These are phyloP conservation scores for Nephromyces sp. DNA, from an alignment of 169 alveolate species.

Conservation along the genomic window DNA sequence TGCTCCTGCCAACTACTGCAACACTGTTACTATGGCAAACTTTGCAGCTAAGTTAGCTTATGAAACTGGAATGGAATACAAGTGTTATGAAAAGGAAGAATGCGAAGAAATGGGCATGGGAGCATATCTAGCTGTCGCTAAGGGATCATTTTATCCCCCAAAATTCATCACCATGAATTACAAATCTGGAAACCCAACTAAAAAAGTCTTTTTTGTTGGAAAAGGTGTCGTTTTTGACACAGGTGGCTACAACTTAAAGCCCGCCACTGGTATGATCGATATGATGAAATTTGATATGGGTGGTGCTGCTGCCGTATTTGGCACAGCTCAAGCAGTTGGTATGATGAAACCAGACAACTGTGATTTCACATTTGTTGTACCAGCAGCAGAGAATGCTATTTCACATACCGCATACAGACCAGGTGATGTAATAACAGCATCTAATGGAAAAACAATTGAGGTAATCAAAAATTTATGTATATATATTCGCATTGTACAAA, in stretches of 20 bases:
- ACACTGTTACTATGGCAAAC: constrained; percentile 24
- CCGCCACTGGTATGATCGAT: constrained; percentile 13
- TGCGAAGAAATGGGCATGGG: constrained; percentile 72
- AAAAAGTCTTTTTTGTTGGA: constrained; percentile 76
- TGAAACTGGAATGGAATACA: constrained; percentile 53
- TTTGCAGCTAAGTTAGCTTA: constrained; percentile 35
- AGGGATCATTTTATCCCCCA: constrained; percentile 76
- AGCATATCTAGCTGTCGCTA: constrained; percentile 67
- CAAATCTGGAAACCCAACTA: not conserved
- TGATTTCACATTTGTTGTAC: constrained; percentile 71
- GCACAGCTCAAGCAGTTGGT: constrained; percentile 69
- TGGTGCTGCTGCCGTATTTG: constrained; percentile 77
- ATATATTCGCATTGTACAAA: not conserved
- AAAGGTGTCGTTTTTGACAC: constrained; percentile 86
- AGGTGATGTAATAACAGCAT: constrained; percentile 81
- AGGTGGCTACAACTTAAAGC: constrained; percentile 82
- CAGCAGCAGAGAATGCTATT: constrained; percentile 83
- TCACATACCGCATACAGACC: constrained; percentile 78
- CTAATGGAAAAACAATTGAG: constrained; percentile 70
- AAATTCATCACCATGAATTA: constrained; percentile 42
- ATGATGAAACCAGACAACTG: constrained; percentile 59
- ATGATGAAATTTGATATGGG: constrained; percentile 75
- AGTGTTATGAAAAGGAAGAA: constrained; percentile 56
- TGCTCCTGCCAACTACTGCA: constrained; percentile 38
- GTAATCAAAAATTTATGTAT: constrained; percentile 28